Percentiles rank a stretch among this genome's conserved stretches.
phyloP scores from a whole-genome alignment of 2,329 filamentous ascomycete genomes.

The Colletotrichum abscissum region DNA sequence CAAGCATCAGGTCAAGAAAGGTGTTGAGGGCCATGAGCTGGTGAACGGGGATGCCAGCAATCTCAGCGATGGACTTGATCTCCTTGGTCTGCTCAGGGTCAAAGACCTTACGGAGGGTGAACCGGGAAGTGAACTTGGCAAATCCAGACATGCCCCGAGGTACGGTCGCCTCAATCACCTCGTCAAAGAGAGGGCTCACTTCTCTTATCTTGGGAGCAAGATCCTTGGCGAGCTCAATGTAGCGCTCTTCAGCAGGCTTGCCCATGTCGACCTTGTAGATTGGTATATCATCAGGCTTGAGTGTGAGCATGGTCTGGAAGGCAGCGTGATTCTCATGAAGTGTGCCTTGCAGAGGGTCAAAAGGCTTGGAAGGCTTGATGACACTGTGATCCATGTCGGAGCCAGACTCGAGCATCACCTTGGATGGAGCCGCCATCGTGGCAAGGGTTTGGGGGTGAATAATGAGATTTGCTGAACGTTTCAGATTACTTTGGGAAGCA shows the following conservation, averaged over 20 bases:
- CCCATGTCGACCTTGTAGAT: slow-evolving; percentile 62
- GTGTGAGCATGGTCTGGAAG: neutral
- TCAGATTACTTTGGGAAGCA: neutral
- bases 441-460: too few species aligned
- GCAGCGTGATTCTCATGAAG: neutral
- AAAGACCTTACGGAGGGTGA: slow-evolving; percentile 60
- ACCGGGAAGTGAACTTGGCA: slow-evolving; percentile 51
- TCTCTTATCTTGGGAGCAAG: slow-evolving; percentile 55
- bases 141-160: slow-evolving; percentile 38
- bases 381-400: too few species aligned
- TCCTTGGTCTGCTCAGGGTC: slow-evolving; percentile 68
- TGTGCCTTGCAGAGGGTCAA: neutral
- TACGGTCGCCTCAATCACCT: slow-evolving; percentile 50
- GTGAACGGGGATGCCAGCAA: slow-evolving; percentile 63
- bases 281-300: neutral
- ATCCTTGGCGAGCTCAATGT: slow-evolving; percentile 57
- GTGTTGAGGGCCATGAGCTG: slow-evolving; percentile 69
- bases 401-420: too few species aligned
- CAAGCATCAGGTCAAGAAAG: slow-evolving; percentile 70
- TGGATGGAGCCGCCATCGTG: too few species aligned
- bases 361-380: neutral
- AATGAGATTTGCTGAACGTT: too few species aligned
- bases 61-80: slow-evolving; percentile 62
- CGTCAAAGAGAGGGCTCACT: slow-evolving; percentile 61
- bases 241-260: slow-evolving; percentile 62